Evolutionary conservation across 1,139 yeast genomes (phyloP).

Genomic region (Sugiyamaella grinbergsii): DNA sequence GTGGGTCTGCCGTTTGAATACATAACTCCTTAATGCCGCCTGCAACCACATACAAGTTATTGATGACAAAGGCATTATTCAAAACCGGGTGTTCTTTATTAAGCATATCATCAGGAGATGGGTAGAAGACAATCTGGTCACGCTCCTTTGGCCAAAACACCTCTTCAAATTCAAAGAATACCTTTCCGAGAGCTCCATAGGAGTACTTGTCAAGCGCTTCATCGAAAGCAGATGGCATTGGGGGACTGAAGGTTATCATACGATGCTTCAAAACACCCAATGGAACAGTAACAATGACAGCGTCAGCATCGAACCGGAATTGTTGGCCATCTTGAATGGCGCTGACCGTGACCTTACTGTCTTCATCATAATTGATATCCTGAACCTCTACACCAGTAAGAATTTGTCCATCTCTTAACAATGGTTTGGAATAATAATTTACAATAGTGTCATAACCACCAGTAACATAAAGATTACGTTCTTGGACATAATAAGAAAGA

Average conservation of each 20-base stretch:
- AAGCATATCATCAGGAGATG: constrained; percentile 28
- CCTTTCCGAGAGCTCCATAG: constrained; percentile 75
- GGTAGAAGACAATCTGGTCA: constrained; percentile 35
- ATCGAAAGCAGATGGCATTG: constrained; percentile 48
- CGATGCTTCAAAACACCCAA: constrained; percentile 55
- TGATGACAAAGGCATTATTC: constrained; percentile 32
- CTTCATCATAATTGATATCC: constrained; percentile 38
- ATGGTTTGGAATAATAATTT: constrained; percentile 48
- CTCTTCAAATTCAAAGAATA: constrained; percentile 66
- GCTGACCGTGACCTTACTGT: constrained; percentile 32
- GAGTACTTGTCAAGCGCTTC: constrained; percentile 55
- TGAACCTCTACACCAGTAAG: constrained; percentile 50
- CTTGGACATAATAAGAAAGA: constrained; percentile 66
- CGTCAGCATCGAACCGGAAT: constrained; percentile 27
- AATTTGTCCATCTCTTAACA: constrained; percentile 44
- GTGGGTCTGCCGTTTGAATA: constrained; percentile 34
- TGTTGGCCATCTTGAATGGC: constrained; percentile 23
- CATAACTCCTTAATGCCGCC: constrained; percentile 35
- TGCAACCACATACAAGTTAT: constrained; percentile 33
- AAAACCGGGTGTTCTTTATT: constrained; percentile 30
- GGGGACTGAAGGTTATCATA: constrained; percentile 59
- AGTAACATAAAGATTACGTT: constrained; percentile 66
- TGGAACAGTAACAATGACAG: constrained; percentile 73
- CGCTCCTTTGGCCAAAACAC: constrained; percentile 67
- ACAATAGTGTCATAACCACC: constrained; percentile 60